Evolutionary conservation across 2,329 filamentous ascomycete genomes (phyloP).

Genomic region (Exophiala lecanii-corni): DNA sequence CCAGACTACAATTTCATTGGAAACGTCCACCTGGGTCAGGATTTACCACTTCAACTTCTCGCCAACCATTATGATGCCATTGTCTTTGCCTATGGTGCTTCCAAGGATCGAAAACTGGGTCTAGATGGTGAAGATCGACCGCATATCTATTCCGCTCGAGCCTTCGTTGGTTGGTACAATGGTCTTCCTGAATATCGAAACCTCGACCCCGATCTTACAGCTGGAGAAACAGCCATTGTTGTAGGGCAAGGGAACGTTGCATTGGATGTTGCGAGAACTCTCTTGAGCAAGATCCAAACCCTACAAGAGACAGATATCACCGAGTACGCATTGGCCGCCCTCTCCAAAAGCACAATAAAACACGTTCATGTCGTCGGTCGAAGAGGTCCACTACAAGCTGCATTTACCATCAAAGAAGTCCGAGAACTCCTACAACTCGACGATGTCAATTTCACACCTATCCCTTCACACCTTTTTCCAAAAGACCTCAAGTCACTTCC

Average conservation of each 20-base stretch:
- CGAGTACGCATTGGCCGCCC: slow-evolving; percentile 69
- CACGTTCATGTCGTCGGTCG: slow-evolving; percentile 83
- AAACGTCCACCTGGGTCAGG: slow-evolving; percentile 73
- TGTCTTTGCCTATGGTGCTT: slow-evolving; percentile 87
- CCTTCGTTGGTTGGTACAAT: slow-evolving; percentile 98
- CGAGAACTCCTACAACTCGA: slow-evolving; percentile 80
- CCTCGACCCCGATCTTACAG: slow-evolving; percentile 67
- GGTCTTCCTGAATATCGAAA: slow-evolving; percentile 76
- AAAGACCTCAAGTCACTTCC: slow-evolving; percentile 64
- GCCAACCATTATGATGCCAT: slow-evolving; percentile 86
- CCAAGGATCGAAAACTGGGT: slow-evolving; percentile 71
- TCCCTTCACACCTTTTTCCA: slow-evolving; percentile 64
- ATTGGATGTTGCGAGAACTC: slow-evolving; percentile 82
- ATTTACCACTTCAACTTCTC: slow-evolving; percentile 63
- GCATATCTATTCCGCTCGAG: slow-evolving; percentile 69
- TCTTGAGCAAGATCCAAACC: slow-evolving; percentile 69
- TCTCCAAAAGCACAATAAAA: slow-evolving; percentile 69
- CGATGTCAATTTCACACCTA: slow-evolving; percentile 64
- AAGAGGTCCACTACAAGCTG: slow-evolving; percentile 83
- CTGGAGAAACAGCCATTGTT: slow-evolving; percentile 76
- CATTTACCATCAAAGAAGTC: slow-evolving; percentile 93
- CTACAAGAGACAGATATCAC: slow-evolving; percentile 84
- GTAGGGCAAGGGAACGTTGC: slow-evolving; percentile 97
- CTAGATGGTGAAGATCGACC: slow-evolving; percentile 73
- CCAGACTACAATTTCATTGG: slow-evolving; percentile 85